Conservation (phyloP, 352 stramenopile species). For the Globisporangium abappressorium region DNA sequence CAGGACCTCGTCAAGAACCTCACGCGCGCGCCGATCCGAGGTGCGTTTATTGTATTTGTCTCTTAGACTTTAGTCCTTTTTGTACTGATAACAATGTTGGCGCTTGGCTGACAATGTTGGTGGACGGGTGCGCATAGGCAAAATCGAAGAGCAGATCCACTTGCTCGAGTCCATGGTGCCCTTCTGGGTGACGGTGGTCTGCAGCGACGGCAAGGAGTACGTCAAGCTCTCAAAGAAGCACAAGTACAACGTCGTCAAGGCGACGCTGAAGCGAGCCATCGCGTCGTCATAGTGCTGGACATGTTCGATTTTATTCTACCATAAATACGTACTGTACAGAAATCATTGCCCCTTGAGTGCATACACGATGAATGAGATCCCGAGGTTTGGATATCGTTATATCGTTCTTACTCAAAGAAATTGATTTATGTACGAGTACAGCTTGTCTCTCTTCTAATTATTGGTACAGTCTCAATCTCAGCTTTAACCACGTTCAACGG, state of each 20-base stretch:
- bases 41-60: neutral
- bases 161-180: slow-evolving; percentile 65
- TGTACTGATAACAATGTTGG: neutral
- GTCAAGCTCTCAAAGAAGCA: slow-evolving; percentile 47
- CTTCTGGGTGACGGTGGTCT: slow-evolving; percentile 71
- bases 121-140: slow-evolving; percentile 16
- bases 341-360: neutral
- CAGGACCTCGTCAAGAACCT: slow-evolving; percentile 45
- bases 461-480: neutral
- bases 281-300: slow-evolving; percentile 8
- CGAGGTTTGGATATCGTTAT: neutral
- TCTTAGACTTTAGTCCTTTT: neutral
- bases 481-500: neutral
- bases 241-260: slow-evolving; percentile 76
- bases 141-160: slow-evolving; percentile 67
- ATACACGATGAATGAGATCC: neutral
- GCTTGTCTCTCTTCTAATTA: neutral
- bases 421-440: neutral
- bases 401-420: neutral
- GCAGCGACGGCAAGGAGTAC: slow-evolving; percentile 62
- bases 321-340: neutral
- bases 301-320: neutral
- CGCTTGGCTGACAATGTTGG: neutral
- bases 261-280: slow-evolving; percentile 48
- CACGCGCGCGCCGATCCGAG: slow-evolving; percentile 39